Evolutionary conservation across 768 basidiomycete genomes (phyloP), one percentile per base, ranked within the genome.

Genomic region (Cyathus striatus): DNA sequence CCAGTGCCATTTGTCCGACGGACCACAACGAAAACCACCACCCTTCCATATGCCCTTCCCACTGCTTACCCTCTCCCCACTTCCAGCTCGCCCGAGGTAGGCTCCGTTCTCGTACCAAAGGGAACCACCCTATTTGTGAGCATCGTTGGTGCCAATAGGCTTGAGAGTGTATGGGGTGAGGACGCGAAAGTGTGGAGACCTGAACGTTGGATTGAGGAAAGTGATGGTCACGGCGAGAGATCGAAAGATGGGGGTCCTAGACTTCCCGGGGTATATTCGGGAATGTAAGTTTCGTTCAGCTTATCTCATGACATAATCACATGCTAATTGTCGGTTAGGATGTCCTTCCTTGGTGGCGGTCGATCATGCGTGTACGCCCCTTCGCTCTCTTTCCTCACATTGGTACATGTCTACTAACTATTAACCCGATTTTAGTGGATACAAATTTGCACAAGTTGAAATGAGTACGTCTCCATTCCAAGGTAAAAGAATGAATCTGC

Each of bases 301-400:
- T 40, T 26, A 41, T 26, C 30, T 24, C 30, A 36, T 32, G 23
- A 40, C 27, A 5, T 30, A 7, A 26, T 41, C 13, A 10, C 44
- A 10, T 43, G 32, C 33, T 33, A 18, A 18, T 34, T 23, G 38
- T 41, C 37, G 38, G 42, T 10, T 42, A 78, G 75, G 69, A 66
- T 79, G 69, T 73, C 78, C 9, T 80, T 79, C 53, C 60, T 79
- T 22, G 76, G 75, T 9, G 79, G 78, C 4, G 58, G 65, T 26
- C 59, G 77, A 45, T 70, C 76, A 7, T 79, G 78, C 58, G 66
- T 78, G 78, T 75, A 47, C 61, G 67, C 60, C 24, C 21, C 14
- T 30, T 33, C n/a, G 34, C 13, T 26, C 27, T 24, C 27, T 21
- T 30, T 44, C 12, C 37, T 17, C 26, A 23, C 38, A 6, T 18